Evolutionary conservation across 2,329 filamentous ascomycete species (phyloP).

Genomic region (Rhynchosporium secalis): DNA sequence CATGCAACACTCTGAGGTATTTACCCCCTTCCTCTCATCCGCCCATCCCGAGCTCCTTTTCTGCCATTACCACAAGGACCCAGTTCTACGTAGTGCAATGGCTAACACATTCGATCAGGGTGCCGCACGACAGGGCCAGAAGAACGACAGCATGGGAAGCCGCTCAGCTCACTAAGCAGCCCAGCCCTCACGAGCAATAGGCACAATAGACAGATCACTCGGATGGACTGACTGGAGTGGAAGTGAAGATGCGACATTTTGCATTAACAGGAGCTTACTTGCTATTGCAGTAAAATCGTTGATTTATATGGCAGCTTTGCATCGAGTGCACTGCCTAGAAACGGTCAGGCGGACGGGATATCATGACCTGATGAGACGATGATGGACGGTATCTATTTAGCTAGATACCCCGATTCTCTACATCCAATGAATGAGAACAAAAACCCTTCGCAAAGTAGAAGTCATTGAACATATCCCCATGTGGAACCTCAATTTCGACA

Average conservation of each 20-base stretch:
- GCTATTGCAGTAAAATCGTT: background rate
- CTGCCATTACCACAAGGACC: background rate
- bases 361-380: constrained; percentile 16
- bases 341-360: background rate
- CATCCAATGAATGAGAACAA: constrained; percentile 10
- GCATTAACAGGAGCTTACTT: constrained; percentile 3
- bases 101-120: constrained; percentile 32
- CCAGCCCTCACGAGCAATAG: background rate
- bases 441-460: background rate
- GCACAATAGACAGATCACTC: constrained; percentile 7
- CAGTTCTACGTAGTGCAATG: constrained; percentile 16
- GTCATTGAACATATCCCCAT: too few species aligned
- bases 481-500: too few species aligned
- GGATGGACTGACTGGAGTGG: background rate
- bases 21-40: constrained; percentile 31
- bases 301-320: background rate
- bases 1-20: constrained; percentile 61
- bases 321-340: background rate
- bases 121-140: constrained; percentile 39
- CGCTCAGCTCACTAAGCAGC: constrained; percentile 34
- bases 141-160: constrained; percentile 38
- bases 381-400: constrained; percentile 7
- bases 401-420: constrained; percentile 17
- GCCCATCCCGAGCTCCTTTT: background rate
- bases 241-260: background rate